Base-by-base conservation (phyloP, 2,329 filamentous ascomycete genomes). In the Colletotrichum tabaci region DNA sequence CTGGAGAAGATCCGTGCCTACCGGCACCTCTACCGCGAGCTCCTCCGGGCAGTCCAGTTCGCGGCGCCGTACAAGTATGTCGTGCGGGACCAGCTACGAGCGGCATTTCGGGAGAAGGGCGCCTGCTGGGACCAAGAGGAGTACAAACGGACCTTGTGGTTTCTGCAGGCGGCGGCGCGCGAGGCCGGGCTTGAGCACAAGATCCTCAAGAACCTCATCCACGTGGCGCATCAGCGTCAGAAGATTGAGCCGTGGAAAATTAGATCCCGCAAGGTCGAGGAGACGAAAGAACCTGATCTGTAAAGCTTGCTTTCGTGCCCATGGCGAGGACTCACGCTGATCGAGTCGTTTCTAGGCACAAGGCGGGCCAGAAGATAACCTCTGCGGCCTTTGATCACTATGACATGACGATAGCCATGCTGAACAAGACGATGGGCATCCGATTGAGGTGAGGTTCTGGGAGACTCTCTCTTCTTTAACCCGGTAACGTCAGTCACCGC, bases 381-480 rank as follows among this genome's bases (percentile, higher is more conserved):
- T 58, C 72, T 30, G 77, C 77, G 61, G 81, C 85, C 8, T 91
- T 87, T 78, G 83, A 86, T 57, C 88, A 92, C 76, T 94, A 93
- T 78, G 88, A 94, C 65, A 88, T 88, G 82, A 94, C 91, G 9
- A 79, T 95, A 58, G 86, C 85, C 21, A 93, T 93, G 92, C 84
- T 95, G 66, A 95, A 95, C 77, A 89, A 92, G 78, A 91, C 87
- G 8, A 91, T 95, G 91, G 88, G 88, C 1, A 78, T 94, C 52
- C 93, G 91, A 77, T 79, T 92, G 69, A 86, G 88, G 70, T 89
- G 79, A 83, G 50, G 53, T 42, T 55, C 21, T 9, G n/a, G 50
- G 3, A 40, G 12, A 13, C 16, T 13, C 18, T 58, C 21, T 6
- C 47, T 40, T 12, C 16, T n/a, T 5, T 35, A 49, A 26, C n/a